These are phyloP conservation scores for Angophora floribunda DNA, from an alignment of 345 rosid genomes.

Conservation along the genomic window DNA sequence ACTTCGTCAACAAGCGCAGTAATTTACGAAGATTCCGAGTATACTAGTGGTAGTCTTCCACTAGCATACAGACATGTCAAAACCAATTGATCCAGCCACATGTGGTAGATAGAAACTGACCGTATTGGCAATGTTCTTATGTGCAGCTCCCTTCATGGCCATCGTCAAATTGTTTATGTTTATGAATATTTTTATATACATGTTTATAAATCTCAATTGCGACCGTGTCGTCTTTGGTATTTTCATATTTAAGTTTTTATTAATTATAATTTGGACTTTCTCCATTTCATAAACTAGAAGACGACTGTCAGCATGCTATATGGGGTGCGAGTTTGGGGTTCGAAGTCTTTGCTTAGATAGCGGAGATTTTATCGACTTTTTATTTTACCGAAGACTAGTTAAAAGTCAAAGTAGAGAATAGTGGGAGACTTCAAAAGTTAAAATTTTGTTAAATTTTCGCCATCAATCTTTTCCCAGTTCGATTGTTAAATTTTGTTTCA, in stretches of 20 bases:
- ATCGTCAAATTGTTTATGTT: not conserved
- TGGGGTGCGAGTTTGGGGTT: not conserved
- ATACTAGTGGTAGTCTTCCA: not conserved
- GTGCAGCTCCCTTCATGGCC: not conserved
- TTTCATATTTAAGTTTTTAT: not conserved
- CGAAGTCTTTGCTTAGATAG: not conserved
- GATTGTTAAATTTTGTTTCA: not conserved
- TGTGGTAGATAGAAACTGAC: not conserved
- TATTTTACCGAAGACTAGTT: slow-evolving; percentile 35
- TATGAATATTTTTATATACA: not conserved
- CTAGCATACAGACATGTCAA: not conserved
- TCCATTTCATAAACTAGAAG: not conserved
- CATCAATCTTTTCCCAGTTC: not conserved
- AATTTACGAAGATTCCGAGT: not conserved
- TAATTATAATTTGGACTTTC: not conserved
- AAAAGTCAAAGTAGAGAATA: too few species aligned
- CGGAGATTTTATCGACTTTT: slow-evolving; percentile 28
- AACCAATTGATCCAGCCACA: rapidly evolving
- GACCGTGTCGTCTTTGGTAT: not conserved
- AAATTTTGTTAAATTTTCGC: not conserved
- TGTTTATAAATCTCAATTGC: not conserved
- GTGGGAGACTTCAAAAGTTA: too few species aligned
- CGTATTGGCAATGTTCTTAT: not conserved
- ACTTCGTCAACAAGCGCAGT: not conserved
- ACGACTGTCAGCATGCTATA: not conserved